Conservation (phyloP, 371 early-diverging fungal genomes). For the Rhizomucor miehei region DNA sequence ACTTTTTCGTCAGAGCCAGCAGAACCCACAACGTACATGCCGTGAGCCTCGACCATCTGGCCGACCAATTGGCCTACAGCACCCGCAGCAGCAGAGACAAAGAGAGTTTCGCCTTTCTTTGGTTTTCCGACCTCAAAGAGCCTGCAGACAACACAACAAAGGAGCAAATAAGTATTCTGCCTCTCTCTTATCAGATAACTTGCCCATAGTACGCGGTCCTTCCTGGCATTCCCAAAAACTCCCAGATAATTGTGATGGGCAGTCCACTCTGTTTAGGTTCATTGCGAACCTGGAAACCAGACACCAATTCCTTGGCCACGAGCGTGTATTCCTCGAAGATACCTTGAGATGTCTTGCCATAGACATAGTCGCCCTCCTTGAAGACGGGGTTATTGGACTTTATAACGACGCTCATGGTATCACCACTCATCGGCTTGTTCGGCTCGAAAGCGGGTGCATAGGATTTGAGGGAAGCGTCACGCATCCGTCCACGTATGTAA, state of each 20-base stretch:
- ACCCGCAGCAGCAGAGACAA: conserved; percentile 55
- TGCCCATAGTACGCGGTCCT: conserved; percentile 43
- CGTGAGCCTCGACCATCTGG: conserved; percentile 69
- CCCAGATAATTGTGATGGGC: conserved; percentile 52
- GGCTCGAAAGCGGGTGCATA: conserved; percentile 53
- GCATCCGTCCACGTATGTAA: conserved; percentile 69
- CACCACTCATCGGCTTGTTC: conserved; percentile 57
- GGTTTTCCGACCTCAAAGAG: conserved; percentile 28
- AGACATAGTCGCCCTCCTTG: conserved; percentile 61
- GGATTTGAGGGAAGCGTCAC: conserved; percentile 42
- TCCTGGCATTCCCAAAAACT: conserved; percentile 58
- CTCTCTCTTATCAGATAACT: neutral
- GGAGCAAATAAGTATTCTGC: neutral
- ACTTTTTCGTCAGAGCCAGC: conserved; percentile 82
- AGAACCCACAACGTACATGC: conserved; percentile 70
- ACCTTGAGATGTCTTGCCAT: conserved; percentile 49
- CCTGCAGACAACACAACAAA: conserved; percentile 1
- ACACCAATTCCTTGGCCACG: conserved; percentile 19
- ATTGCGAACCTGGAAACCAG: conserved; percentile 29
- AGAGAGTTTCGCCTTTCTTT: conserved; percentile 48
- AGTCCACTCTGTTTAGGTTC: conserved; percentile 36
- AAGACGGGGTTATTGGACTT: conserved; percentile 52
- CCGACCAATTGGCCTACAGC: conserved; percentile 60
- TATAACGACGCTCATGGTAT: conserved; percentile 63
- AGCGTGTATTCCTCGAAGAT: conserved; percentile 52